Evolutionary conservation across 768 basidiomycete species (phyloP).

Genomic region (Trametes maxima): DNA sequence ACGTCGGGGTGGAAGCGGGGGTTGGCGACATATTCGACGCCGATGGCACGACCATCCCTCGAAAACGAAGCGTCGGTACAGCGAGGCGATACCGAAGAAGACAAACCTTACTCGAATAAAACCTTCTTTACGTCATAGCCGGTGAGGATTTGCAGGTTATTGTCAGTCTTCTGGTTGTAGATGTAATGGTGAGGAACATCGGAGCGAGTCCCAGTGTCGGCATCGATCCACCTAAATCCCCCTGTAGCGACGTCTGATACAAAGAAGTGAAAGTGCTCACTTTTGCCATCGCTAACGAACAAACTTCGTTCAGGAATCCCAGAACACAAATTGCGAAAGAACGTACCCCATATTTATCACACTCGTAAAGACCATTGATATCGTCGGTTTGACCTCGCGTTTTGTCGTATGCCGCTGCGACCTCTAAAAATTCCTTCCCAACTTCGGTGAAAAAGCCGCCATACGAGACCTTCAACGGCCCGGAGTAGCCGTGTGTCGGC

Average conservation of each 20-base stretch:
- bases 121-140: constrained; percentile 41
- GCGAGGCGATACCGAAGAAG: too few species aligned
- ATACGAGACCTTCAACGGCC: constrained; percentile 46
- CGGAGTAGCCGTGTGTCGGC: constrained; percentile 46
- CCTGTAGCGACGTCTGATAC: not conserved
- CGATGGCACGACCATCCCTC: constrained; percentile 40
- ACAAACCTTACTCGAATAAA: constrained; percentile 36
- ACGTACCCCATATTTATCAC: constrained; percentile 33
- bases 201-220: constrained; percentile 55
- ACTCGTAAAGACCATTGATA: constrained; percentile 28
- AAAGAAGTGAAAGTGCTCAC: constrained; percentile 34
- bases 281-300: constrained; percentile 52
- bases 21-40: constrained; percentile 42
- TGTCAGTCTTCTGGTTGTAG: constrained; percentile 33
- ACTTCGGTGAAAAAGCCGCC: constrained; percentile 29
- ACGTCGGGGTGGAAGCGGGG: constrained; percentile 27
- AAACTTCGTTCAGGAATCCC: not conserved
- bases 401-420: constrained; percentile 28
- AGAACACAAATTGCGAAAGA: not conserved
- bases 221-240: constrained; percentile 54
- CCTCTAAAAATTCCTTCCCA: constrained; percentile 32
- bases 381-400: constrained; percentile 23
- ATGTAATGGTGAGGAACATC: constrained; percentile 51
- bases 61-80: constrained; percentile 9
- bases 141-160: constrained; percentile 35